phyloP scores from a whole-genome alignment of 169 alveolate genomes.

The Plasmodium berghei region DNA sequence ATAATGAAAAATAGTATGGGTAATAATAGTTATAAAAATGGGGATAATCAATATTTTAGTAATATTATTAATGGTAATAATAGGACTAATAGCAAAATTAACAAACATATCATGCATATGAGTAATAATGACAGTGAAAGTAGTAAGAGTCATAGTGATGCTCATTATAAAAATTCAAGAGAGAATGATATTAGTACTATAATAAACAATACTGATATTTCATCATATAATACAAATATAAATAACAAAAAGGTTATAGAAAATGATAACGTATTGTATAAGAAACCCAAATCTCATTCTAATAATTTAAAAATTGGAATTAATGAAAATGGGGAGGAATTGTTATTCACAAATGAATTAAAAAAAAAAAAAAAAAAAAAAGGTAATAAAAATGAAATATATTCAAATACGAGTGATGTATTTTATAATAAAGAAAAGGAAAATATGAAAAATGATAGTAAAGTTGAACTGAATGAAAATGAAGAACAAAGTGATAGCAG shows the following conservation, averaged over 20 bases:
- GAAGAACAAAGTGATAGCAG: conserved; percentile 9
- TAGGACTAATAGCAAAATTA: conserved; percentile 1
- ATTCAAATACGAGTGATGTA: neutral
- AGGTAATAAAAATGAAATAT: conserved; percentile 8
- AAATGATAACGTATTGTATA: conserved; percentile 18
- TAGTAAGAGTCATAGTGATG: conserved; percentile 19
- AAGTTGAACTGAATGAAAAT: neutral
- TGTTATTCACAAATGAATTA: neutral
- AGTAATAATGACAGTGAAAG: conserved; percentile 3
- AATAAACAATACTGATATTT: neutral
- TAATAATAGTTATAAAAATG: neutral
- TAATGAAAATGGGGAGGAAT: neutral
- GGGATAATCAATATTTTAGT: too few species aligned
- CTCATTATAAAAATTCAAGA: conserved; percentile 4
- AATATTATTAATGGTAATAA: neutral
- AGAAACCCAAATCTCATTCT: conserved; percentile 4
- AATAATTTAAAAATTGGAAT: conserved; percentile 27
- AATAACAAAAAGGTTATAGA: neutral
- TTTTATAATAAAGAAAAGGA: conserved; percentile 28
- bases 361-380: conserved; percentile 15
- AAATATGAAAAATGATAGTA: conserved; percentile 9
- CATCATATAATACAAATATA: conserved; percentile 3
- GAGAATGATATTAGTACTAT: neutral
- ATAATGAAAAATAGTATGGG: conserved; percentile 9
- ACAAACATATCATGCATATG: too few species aligned